Evolutionary conservation across 2,329 filamentous ascomycete species (phyloP), one percentile per base, ranked within the genome.

Genomic region (Fusarium sp.): DNA sequence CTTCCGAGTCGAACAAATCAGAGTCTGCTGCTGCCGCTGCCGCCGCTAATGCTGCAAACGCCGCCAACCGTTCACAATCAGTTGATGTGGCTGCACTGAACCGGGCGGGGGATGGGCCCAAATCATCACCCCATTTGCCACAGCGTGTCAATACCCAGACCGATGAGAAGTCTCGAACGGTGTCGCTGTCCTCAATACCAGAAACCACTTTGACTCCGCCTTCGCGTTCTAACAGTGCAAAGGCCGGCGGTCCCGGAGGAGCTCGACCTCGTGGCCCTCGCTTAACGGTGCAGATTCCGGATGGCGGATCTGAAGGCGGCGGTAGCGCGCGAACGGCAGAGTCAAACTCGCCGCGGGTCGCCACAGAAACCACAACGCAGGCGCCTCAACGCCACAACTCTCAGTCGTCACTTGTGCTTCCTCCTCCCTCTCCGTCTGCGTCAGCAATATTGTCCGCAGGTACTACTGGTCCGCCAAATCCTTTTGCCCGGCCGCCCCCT

Each of bases 231-330:
- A 95, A 94, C 79, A 97, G 94, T 73, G 84, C 93, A 67, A 90
- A 92, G 74, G 85, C 87, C 17, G 76, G 77, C 9, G 63, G 76
- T 64, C 85, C 89, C 15, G 90, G 89, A 62, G 90, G 90, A 14
- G 91, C 93, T 78, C 89, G 95, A 62, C 95, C 96, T 13, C 89
- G 94, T 60, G 82, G 82, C 12, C 96, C 96, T 6, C 90, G 94
- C 60, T 87, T 99, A 52, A 98, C 94, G 77, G 94, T 99, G 9
- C 95, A 98, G 79, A 99, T 99, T 78, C 96, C 96, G 1, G 96
- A 95, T 75, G 96, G 97, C 78, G 91, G 91, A 45, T 97, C 94
- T 15, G 94, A 97, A 76, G 85, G 85, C 51, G 94, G 70, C 10
- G 75, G 91, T 65, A 92, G 89, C 69, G 92, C 91, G 14, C 59